Evolutionary conservation across 2,329 filamentous ascomycete species (phyloP).

Genomic region (Fusarium decemcellulare): DNA sequence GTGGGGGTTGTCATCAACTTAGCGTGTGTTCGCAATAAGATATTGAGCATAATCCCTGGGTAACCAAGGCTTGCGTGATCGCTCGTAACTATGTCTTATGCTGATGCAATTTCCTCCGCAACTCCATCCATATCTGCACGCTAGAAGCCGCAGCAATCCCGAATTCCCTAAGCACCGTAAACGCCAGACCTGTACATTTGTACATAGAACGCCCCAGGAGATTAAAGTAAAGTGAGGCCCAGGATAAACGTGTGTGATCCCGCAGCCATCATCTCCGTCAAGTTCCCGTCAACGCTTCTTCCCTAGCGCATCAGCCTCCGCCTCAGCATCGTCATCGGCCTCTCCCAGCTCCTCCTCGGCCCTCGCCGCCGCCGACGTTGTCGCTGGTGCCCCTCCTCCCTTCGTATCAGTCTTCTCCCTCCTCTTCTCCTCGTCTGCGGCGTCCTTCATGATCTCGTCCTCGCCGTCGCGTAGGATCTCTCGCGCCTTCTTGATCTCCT

Average conservation of each 20-base stretch:
- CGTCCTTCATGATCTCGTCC: conserved; percentile 69
- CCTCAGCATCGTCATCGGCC: conserved; percentile 65
- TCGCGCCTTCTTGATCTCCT: conserved; percentile 85
- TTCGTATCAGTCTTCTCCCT: conserved; percentile 49
- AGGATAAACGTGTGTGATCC: not conserved
- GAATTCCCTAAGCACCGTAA: not conserved
- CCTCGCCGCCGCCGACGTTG: conserved; percentile 44
- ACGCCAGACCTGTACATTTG: conserved; percentile 19
- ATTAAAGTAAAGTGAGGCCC: not conserved
- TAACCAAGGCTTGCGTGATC: not conserved
- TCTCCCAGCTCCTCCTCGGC: conserved; percentile 67
- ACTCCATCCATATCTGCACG: conserved; percentile 20
- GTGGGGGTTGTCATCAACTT: not conserved
- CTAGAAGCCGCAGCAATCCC: not conserved
- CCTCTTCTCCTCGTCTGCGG: conserved; percentile 60
- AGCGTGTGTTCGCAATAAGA: not conserved
- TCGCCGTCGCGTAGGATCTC: conserved; percentile 82
- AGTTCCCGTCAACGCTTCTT: conserved; percentile 52
- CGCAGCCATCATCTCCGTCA: not conserved
- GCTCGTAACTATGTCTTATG: conserved; percentile 5
- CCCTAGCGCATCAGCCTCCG: conserved; percentile 56
- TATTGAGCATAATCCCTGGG: not conserved
- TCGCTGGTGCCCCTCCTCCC: conserved; percentile 58
- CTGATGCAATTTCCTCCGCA: conserved; percentile 21
- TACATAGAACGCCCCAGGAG: conserved; percentile 18